Base-by-base conservation (phyloP, 257 asterid genomes). In the Linaria vulgaris region DNA sequence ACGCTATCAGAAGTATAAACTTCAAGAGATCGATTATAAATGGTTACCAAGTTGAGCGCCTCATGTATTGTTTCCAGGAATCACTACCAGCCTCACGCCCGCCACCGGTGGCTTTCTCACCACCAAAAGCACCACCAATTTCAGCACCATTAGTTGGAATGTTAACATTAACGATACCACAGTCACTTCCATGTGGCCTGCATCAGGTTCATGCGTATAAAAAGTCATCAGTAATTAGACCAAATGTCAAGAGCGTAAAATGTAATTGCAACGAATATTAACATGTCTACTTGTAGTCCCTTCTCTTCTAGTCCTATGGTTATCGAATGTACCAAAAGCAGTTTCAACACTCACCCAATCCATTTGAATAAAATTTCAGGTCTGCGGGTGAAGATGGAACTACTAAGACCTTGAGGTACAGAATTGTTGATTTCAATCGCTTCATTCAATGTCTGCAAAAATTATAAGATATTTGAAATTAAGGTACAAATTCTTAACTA, bases 31-130 rank as follows among this genome's bases (percentile, higher is more conserved):
- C 21, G 34, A 24, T 1, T 12, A 68, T 41, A 0, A 56, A 34
- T 2, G 6, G 0, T 68, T 83, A 92, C 97, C 99, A 94, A 52
- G 99, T 94, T 38, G 99, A 84, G 67, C 99, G 99, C 67, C 99
- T 87, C 97, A 94, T 94, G 39, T 90, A 94, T 66, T 90, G 99
- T 68, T 94, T 94, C 99, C 97, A 94, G 21, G 99, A 94, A 76
- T 94, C 99, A 52, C 99, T 94, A 61, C 99, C 99, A 15, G 99
- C 99, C 78, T 94, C 99, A 46, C 99, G 90, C 44, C 99, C 97
- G 49, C 99, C 99, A 22, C 97, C 96, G 0, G 97, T 94, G 31
- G 96, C 99, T 63, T 94, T 94, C 78, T 94, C 99, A 21, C 97
- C 97, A 4, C 99, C 99, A 81, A 90, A 94, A 66, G 99, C 99